Evolutionary conservation across 23 red algal genomes (phyloP).

Genomic region (Pyropia haitanensis): DNA sequence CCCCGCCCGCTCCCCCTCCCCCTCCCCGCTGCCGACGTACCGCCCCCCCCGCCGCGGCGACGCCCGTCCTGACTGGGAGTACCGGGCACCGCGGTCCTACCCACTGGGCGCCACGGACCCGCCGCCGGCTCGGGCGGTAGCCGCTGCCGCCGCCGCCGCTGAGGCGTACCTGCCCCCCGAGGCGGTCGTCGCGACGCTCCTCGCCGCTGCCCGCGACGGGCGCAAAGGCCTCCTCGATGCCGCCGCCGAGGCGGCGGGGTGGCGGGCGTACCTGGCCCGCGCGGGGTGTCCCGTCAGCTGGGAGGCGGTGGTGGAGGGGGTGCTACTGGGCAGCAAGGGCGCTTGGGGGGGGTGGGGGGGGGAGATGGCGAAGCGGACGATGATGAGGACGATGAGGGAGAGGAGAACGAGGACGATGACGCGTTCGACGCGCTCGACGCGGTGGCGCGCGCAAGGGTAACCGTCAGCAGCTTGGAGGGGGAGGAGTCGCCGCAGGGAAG

Average conservation of each 20-base stretch:
- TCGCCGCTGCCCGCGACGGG: constrained; percentile 6
- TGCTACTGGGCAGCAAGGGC: neutral
- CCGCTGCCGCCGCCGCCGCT: neutral
- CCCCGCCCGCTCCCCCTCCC: neutral
- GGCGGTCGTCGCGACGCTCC: neutral
- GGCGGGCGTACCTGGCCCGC: constrained; percentile 2
- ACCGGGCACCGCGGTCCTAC: constrained; percentile 7
- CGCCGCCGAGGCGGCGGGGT: constrained; percentile 4
- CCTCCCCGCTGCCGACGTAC: neutral
- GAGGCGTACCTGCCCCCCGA: constrained; percentile 1
- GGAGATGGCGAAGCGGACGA: neutral
- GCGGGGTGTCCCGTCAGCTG: constrained; percentile 21
- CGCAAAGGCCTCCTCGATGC: constrained; percentile 12
- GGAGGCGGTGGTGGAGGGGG: constrained; percentile 12
- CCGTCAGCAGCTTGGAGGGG: too few relatives aligned
- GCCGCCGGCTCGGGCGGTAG: constrained; percentile 1
- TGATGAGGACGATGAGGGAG: constrained; percentile 13
- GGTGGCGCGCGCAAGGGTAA: too few relatives aligned
- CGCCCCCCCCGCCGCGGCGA: neutral
- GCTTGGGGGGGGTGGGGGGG: too few relatives aligned
- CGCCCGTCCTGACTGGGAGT: neutral
- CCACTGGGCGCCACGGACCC: neutral
- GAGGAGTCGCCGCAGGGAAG: too few relatives aligned
- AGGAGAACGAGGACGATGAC: constrained; percentile 14
- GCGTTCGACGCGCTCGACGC: constrained; percentile 5